These are phyloP conservation scores for Biscogniauxia marginata DNA, from an alignment of 2,329 filamentous ascomycete genomes.

Conservation along the genomic window DNA sequence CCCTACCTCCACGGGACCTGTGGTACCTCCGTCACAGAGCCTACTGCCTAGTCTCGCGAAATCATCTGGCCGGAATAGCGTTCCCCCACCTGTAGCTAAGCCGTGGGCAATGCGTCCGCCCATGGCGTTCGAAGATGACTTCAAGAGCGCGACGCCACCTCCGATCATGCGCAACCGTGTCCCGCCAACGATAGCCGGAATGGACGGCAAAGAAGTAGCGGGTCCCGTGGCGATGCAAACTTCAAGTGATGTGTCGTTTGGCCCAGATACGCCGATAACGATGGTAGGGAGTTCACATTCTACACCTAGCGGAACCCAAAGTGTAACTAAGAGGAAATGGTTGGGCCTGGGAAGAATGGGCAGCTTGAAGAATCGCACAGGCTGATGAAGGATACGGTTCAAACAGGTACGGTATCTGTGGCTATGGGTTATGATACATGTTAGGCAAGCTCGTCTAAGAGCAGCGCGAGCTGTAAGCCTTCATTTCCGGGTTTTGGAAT, in stretches of 20 bases:
- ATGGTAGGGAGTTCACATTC: conserved; percentile 2
- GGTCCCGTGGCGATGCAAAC: conserved; percentile 7
- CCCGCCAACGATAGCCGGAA: conserved; percentile 7
- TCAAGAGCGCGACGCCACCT: conserved; percentile 52
- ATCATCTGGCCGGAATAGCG: conserved; percentile 26
- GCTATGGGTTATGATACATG: too few relatives aligned
- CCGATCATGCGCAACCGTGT: conserved; percentile 50
- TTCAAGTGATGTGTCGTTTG: background rate
- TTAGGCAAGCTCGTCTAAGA: too few relatives aligned
- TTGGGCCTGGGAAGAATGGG: conserved; percentile 29
- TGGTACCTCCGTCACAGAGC: conserved; percentile 15
- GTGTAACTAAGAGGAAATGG: conserved; percentile 26
- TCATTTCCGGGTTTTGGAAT: too few relatives aligned
- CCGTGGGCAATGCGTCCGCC: conserved; percentile 38
- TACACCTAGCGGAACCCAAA: conserved; percentile 2
- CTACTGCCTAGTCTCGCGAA: conserved; percentile 8
- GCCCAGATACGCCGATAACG: conserved; percentile 14
- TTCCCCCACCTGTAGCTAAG: conserved; percentile 29
- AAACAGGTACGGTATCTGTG: background rate
- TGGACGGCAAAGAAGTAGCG: conserved; percentile 1
- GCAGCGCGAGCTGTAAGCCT: too few relatives aligned
- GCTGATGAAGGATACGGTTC: conserved; percentile 13
- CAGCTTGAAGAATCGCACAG: conserved; percentile 22
- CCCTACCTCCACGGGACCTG: conserved; percentile 18
- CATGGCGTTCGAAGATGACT: conserved; percentile 43